A percentile compares a stretch with the other conserved stretches of the same genome.
These are phyloP conservation scores for Fusarium sp. DNA, from an alignment of 2,329 filamentous ascomycete genomes.

Conservation along the genomic window DNA sequence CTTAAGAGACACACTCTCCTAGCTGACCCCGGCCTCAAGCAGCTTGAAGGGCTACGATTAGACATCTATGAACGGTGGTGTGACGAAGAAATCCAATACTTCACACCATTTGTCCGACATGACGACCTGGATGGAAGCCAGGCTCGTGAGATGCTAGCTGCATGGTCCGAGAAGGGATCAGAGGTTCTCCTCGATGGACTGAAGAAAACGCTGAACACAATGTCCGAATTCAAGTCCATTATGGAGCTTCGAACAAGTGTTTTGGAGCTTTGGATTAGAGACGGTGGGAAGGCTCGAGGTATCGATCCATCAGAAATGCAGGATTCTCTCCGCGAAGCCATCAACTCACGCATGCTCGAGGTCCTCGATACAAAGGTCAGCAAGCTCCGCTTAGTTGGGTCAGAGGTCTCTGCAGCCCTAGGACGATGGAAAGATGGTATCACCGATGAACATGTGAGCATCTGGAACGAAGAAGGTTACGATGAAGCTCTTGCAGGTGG, in stretches of 20 bases:
- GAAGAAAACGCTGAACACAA: slow-evolving; percentile 65
- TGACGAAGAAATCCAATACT: slow-evolving; percentile 82
- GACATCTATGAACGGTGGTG: slow-evolving; percentile 85
- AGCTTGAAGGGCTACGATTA: slow-evolving; percentile 76
- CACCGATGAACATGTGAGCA: slow-evolving; percentile 60
- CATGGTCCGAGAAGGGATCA: slow-evolving; percentile 71
- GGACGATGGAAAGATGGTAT: slow-evolving; percentile 66
- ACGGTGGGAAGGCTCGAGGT: slow-evolving; percentile 70
- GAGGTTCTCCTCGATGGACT: slow-evolving; percentile 70
- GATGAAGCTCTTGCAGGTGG: slow-evolving; percentile 73
- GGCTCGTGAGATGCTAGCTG: slow-evolving; percentile 67
- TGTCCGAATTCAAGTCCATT: slow-evolving; percentile 74
- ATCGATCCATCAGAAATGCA: slow-evolving; percentile 76
- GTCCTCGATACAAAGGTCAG: slow-evolving; percentile 72
- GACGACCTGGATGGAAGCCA: slow-evolving; percentile 74
- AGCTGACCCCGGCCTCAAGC: slow-evolving; percentile 72
- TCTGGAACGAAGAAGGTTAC: slow-evolving; percentile 75
- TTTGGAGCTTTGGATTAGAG: slow-evolving; percentile 79
- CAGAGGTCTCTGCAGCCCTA: slow-evolving; percentile 70
- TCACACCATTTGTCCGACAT: slow-evolving; percentile 87
- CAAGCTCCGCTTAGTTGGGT: slow-evolving; percentile 72
- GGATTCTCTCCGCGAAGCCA: slow-evolving; percentile 71
- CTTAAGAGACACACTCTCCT: slow-evolving; percentile 78
- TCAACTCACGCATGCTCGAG: slow-evolving; percentile 73
- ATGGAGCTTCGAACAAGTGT: slow-evolving; percentile 75